A percentile compares a stretch with the other conserved stretches of the same genome.
Conservation (phyloP, 352 stramenopile genomes). For the Globisporangium viniferum region DNA sequence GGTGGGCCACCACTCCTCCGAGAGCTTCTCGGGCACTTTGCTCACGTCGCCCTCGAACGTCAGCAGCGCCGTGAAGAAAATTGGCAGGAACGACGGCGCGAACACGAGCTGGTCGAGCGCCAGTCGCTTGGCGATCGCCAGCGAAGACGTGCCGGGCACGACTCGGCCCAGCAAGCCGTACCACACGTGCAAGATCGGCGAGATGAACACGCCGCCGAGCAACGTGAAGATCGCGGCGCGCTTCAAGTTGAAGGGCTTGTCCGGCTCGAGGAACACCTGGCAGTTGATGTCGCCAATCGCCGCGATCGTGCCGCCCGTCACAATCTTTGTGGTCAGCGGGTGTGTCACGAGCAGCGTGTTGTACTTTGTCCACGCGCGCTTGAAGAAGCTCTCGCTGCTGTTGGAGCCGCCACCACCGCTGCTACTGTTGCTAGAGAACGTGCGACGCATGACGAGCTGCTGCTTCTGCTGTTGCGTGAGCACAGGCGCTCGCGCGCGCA, state of each 20-base stretch:
- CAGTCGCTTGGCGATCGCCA: not conserved
- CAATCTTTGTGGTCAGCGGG: not conserved
- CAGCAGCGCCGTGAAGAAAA: not conserved
- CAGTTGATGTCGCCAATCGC: not conserved
- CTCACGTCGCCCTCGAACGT: not conserved
- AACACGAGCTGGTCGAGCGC: not conserved
- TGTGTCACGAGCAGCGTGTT: not conserved
- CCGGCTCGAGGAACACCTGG: not conserved
- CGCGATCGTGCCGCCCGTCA: not conserved
- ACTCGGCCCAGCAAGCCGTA: not conserved
- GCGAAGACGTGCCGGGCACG: not conserved
- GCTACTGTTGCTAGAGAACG: not conserved
- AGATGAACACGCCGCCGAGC: not conserved
- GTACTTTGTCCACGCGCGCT: not conserved
- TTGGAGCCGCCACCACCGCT: no score
- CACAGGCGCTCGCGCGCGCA: not conserved
- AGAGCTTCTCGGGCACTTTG: not conserved
- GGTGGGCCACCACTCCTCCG: not conserved
- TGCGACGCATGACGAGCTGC: not conserved
- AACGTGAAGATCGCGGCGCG: not conserved
- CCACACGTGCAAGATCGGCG: not conserved
- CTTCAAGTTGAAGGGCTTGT: not conserved
- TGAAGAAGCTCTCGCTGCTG: not conserved
- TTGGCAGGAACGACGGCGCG: not conserved
- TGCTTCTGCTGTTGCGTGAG: not conserved